These are phyloP conservation scores for Gnetum montanum DNA, from an alignment of 75 land plant species.

Conservation along the genomic window DNA sequence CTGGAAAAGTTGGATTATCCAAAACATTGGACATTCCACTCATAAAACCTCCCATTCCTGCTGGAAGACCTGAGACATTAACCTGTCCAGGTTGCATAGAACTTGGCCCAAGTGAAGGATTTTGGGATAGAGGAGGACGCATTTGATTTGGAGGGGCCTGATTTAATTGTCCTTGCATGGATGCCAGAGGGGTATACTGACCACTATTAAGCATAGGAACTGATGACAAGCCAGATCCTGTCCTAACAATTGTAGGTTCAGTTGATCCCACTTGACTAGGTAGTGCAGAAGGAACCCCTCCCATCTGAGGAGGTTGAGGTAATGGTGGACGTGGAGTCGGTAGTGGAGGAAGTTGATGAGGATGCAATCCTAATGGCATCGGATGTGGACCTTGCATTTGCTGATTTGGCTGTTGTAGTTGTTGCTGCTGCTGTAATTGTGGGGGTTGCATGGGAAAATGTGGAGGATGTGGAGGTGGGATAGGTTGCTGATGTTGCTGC, in stretches of 20 bases:
- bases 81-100: constrained; percentile 30
- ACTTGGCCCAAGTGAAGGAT: constrained; percentile 41
- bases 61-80: constrained; percentile 15
- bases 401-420: constrained; percentile 40
- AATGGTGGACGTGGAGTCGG: constrained; percentile 50
- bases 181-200: not conserved
- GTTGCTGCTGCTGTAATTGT: constrained; percentile 38
- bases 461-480: constrained; percentile 22
- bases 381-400: constrained; percentile 32
- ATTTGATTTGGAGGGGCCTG: constrained; percentile 44
- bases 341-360: constrained; percentile 24
- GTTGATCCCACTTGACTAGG: constrained; percentile 12
- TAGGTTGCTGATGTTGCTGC: constrained; percentile 29
- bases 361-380: constrained; percentile 32
- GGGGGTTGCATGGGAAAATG: constrained; percentile 22
- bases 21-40: constrained; percentile 32
- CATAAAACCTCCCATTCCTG: constrained; percentile 22
- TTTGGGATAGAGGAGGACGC: constrained; percentile 34
- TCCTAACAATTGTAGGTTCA: not conserved
- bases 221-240: constrained; percentile 21
- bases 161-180: constrained; percentile 13
- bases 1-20: constrained; percentile 31
- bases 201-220: not conserved
- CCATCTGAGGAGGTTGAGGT: constrained; percentile 22
- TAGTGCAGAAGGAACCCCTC: constrained; percentile 22